Evolutionary conservation across 202 grass and related monocot genomes (phyloP).

Genomic region (Panicum hallii): DNA sequence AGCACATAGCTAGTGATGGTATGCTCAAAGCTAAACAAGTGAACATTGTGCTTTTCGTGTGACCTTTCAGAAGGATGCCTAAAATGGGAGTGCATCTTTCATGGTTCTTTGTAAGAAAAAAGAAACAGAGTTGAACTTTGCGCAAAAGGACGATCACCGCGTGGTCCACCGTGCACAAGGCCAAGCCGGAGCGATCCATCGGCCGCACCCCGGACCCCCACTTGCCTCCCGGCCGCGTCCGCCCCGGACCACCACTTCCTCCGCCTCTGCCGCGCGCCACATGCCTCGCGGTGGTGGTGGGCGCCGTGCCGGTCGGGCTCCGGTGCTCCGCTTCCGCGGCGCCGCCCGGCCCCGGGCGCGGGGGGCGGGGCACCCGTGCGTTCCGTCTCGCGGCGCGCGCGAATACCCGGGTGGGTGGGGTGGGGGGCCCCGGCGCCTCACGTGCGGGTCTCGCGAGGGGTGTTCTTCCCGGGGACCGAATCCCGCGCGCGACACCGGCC

Average conservation of each 20-base stretch:
- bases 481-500: conserved; percentile 36
- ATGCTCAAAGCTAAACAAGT: not conserved
- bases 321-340: not conserved
- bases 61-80: not conserved
- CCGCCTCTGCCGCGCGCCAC: conserved; percentile 1
- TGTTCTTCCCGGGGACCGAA: conserved; percentile 25
- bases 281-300: not conserved
- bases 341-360: not conserved
- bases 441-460: conserved; percentile 40
- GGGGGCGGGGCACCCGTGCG: not conserved
- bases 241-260: not conserved
- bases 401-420: not conserved
- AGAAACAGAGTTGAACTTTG: not conserved
- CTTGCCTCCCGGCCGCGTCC: not conserved
- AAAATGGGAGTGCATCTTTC: not conserved
- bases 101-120: not conserved
- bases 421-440: not conserved
- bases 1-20: too few relatives aligned
- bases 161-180: not conserved
- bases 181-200: too few relatives aligned
- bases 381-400: not conserved
- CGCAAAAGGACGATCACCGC: not conserved
- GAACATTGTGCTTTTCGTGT: not conserved
- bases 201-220: too few relatives aligned
- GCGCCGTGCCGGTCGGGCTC: conserved; percentile 7